Conservation (phyloP, 2,329 filamentous ascomycete genomes). For the Sarocladium strictum region DNA sequence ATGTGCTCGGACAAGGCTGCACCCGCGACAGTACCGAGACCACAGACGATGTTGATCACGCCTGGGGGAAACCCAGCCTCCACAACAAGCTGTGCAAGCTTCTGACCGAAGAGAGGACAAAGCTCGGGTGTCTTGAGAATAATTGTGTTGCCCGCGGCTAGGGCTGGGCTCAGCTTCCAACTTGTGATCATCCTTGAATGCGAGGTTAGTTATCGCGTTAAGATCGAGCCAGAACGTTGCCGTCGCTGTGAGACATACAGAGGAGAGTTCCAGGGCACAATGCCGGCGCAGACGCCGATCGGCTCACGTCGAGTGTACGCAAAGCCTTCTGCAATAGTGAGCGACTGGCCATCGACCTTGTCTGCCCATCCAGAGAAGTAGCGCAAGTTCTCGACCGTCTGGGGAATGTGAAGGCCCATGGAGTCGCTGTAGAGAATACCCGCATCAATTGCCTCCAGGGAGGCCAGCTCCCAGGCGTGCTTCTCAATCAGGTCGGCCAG, state of each 20-base stretch:
- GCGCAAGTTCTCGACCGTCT: constrained; percentile 33
- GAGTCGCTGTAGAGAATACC: background rate
- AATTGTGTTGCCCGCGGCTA: constrained; percentile 93
- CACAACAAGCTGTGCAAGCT: too few species aligned
- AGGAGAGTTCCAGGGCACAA: constrained; percentile 73
- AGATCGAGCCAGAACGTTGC: background rate
- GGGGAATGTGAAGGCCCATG: background rate
- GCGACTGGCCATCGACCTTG: constrained; percentile 4
- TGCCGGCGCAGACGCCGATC: constrained; percentile 60
- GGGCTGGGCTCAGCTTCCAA: constrained; percentile 61
- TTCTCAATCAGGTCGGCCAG: background rate
- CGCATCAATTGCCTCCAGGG: constrained; percentile 5
- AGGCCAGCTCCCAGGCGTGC: background rate
- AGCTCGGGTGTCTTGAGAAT: constrained; percentile 88
- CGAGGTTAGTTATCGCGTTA: background rate
- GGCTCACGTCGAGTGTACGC: constrained; percentile 56
- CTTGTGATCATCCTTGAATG: background rate
- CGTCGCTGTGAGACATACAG: background rate
- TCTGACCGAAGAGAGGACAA: constrained; percentile 60
- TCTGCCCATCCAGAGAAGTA: constrained; percentile 63
- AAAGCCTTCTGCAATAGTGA: background rate
- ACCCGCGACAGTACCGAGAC: background rate
- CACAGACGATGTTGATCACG: too few species aligned
- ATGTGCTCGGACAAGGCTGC: constrained; percentile 57
- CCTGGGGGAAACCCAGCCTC: too few species aligned